Conservation (phyloP, 257 asterid genomes). For the Plantago major region DNA sequence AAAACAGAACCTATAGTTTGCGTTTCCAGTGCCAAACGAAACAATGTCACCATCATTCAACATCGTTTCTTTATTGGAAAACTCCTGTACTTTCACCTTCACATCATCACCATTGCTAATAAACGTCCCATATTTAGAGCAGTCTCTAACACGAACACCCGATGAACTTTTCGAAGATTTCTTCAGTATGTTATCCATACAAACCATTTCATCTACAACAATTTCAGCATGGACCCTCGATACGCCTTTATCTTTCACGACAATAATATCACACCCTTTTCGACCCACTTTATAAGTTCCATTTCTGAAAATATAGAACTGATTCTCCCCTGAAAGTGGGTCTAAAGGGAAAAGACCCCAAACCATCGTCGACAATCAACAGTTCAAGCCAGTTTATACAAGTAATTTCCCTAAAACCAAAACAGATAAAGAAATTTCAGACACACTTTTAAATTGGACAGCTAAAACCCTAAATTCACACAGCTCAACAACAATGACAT, state of each 20-base stretch:
- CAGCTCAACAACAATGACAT: too few species aligned
- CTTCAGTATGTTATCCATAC: slow-evolving; percentile 40
- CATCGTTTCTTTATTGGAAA: slow-evolving; percentile 56
- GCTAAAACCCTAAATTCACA: too few species aligned
- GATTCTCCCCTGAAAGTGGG: slow-evolving; percentile 88
- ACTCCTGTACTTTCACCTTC: slow-evolving; percentile 75
- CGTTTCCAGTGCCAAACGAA: slow-evolving; percentile 90
- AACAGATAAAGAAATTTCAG: too few species aligned
- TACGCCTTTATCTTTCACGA: slow-evolving; percentile 85
- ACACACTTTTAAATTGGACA: too few species aligned
- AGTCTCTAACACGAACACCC: slow-evolving; percentile 69
- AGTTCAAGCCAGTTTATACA: too few species aligned
- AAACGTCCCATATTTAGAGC: slow-evolving; percentile 92
- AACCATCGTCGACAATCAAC: slow-evolving; percentile 48
- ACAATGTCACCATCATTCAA: slow-evolving; percentile 75
- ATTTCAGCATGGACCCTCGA: slow-evolving; percentile 97
- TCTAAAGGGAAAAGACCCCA: slow-evolving; percentile 87
- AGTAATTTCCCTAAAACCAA: not conserved
- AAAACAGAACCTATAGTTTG: slow-evolving; percentile 75
- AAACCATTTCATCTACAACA: slow-evolving; percentile 73
- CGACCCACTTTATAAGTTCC: slow-evolving; percentile 92
- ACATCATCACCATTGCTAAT: slow-evolving; percentile 37
- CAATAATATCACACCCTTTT: slow-evolving; percentile 87
- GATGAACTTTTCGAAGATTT: slow-evolving; percentile 38
- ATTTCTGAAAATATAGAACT: slow-evolving; percentile 61